Evolutionary conservation across 75 land plant genomes (phyloP), one percentile per base, ranked within the genome.

Genomic region (Selaginella moellendorffii): DNA sequence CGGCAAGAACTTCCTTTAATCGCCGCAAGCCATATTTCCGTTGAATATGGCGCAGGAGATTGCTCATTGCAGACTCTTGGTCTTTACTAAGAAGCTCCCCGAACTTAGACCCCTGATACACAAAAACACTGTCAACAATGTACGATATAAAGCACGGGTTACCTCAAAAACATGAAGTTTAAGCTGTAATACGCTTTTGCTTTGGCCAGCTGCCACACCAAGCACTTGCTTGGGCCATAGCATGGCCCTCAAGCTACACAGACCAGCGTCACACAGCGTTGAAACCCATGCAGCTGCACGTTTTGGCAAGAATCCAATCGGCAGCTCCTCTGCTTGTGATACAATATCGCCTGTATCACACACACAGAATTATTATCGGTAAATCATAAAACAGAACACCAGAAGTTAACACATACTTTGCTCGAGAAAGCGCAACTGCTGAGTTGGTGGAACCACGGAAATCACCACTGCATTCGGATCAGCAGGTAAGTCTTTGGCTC

Each of bases 381-480:
- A n/a, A n/a, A n/a, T n/a, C n/a, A n/a, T n/a, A n/a, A n/a, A n/a
- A n/a, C n/a, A n/a, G n/a, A n/a, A n/a, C n/a, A n/a, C n/a, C n/a
- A n/a, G n/a, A n/a, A n/a, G n/a, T n/a, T n/a, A n/a, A n/a, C n/a
- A 36, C 46, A 36, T 36, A 36, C 46, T 14, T 36, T 36, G 46
- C 14, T 36, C 46, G 14, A 36, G 46, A 14, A 36, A 36, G 46
- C 14, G 14, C 5, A 5, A 5, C 14, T 5, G 10, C 5, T 36
- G 46, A 5, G 46, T 5, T 36, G 5, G 5, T 36, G 46, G 14
- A 14, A 5, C 5, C 14, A 84, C 78, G 70, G 80, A 28, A 29
- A 88, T 76, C 67, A 75, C 76, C 26, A 88, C 79, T 63, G 93
- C 93, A 88, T 88, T 88, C 24, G 69, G 68, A 77, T 88, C 93